These are phyloP conservation scores for Mycotypha africana DNA, from an alignment of 371 early-diverging fungal species.

Conservation along the genomic window DNA sequence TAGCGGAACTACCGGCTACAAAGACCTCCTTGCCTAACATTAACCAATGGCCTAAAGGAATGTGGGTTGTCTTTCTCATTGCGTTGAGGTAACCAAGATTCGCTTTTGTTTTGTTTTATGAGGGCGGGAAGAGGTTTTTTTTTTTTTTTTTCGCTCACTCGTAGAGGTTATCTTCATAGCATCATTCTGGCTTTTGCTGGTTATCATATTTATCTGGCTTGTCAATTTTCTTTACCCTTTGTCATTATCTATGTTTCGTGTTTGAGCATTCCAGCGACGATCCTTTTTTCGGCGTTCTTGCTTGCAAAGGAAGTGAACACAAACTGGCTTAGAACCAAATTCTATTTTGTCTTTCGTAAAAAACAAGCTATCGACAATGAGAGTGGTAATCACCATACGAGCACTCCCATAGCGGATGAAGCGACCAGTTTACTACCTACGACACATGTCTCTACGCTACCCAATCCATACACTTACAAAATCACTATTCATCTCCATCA, in stretches of 20 bases:
- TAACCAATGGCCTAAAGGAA: slow-evolving; percentile 63
- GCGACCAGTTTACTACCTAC: not conserved
- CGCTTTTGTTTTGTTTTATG: not conserved
- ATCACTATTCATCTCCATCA: slow-evolving; percentile 68
- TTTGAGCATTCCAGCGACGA: slow-evolving; percentile 48
- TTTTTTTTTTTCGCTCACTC: too few relatives aligned
- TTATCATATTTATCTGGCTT: slow-evolving; percentile 55
- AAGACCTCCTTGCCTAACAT: slow-evolving; percentile 67
- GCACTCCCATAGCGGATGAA: too few relatives aligned
- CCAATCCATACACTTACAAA: too few relatives aligned
- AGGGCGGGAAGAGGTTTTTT: too few relatives aligned
- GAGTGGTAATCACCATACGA: too few relatives aligned
- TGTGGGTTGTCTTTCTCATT: slow-evolving; percentile 60
- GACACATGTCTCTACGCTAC: too few relatives aligned
- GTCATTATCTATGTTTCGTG: slow-evolving; percentile 54
- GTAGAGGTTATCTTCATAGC: too few relatives aligned
- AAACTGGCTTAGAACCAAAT: slow-evolving; percentile 26
- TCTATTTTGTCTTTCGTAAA: not conserved
- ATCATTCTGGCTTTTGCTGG: slow-evolving; percentile 53
- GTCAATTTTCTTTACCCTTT: slow-evolving; percentile 24
- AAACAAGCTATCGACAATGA: not conserved
- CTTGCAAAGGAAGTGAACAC: slow-evolving; percentile 42
- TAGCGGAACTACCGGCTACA: slow-evolving; percentile 70
- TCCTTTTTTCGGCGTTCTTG: slow-evolving; percentile 33
- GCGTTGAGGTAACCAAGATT: slow-evolving; percentile 37